Conservation (phyloP, 2,329 filamentous ascomycete species). For the Talaromyces funiculosus region DNA sequence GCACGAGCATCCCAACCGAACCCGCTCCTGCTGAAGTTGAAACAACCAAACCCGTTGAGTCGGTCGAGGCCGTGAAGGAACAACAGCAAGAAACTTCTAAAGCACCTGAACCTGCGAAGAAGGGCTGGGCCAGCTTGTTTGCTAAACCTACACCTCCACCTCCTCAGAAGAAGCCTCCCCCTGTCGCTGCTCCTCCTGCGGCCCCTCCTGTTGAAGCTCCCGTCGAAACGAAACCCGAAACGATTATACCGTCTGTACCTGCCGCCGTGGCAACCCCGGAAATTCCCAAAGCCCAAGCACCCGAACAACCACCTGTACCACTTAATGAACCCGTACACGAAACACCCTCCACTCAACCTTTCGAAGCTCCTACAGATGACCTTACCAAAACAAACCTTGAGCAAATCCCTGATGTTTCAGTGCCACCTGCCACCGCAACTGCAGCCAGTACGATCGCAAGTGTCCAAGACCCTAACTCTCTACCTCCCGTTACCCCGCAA, state of each 20-base stretch:
- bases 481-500: conserved; percentile 46
- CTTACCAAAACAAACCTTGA: conserved; percentile 90
- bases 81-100: conserved; percentile 23
- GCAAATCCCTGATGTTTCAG: conserved; percentile 75
- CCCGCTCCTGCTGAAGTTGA: conserved; percentile 20
- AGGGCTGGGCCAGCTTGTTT: conserved; percentile 68
- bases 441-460: conserved; percentile 84
- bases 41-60: conserved; percentile 21
- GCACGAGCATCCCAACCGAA: conserved; percentile 16
- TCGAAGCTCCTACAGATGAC: conserved; percentile 70
- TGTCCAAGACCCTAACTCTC: conserved; percentile 67
- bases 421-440: conserved; percentile 71
- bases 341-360: conserved; percentile 31
- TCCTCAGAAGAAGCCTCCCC: conserved; percentile 45
- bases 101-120: conserved; percentile 38
- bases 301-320: conserved; percentile 27
- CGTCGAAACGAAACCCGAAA: conserved; percentile 37
- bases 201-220: conserved; percentile 27
- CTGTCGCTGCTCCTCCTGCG: conserved; percentile 30
- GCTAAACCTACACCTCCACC: conserved; percentile 54
- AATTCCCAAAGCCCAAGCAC: conserved; percentile 36
- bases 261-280: conserved; percentile 36
- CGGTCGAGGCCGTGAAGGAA: conserved; percentile 20
- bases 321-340: conserved; percentile 29
- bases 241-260: conserved; percentile 27